Base-by-base conservation (phyloP, 441 rosid genomes). In the Brassica balearica region DNA sequence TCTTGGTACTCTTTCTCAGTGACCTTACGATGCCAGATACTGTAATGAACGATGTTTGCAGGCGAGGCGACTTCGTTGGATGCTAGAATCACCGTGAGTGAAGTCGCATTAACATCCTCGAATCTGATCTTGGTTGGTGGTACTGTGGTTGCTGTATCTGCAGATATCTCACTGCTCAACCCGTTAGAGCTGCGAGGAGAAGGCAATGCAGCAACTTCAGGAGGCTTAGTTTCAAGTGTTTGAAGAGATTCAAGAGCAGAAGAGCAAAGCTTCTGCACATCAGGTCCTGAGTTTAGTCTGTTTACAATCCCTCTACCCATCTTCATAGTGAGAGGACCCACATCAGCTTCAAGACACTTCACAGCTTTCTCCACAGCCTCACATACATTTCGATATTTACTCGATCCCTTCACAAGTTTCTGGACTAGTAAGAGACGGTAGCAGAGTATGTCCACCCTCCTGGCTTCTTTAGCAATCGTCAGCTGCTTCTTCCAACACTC, bases 241-340 rank as follows among this genome's bases (percentile, higher is more conserved):
- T 84, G 83, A 73, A 84, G 73, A 71, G 73, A 75, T 68, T 86
- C 85, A 25, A 86, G 79, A 29, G 88, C 90, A 74, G 84, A 77
- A 64, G 85, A 78, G 78, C 92, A 88, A 65, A 88, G 82, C 46
- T 80, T 82, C 84, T 86, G 90, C 19, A 88, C 87, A 69, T 84
- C 80, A 3, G 82, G 78, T 51, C 88, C 90, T 0, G 88, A 84
- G 17, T 85, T 80, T 23, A 88, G 86, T 70, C 92, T 82, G 71
- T 80, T 88, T 25, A 88, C 92, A 73, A 88, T 86, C 65, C 89
- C 90, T 25, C 90, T 82, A 68, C 87, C 89, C 82, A 87, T 80
- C 74, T 84, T 85, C 75, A 87, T 78, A 73, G 83, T 83, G 65
- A 86, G 77, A 72, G 85, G 84, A 59, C 90, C 92, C 17, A 87